Evolutionary conservation across 441 rosid genomes (phyloP).

Genomic region (California macrophylla): DNA sequence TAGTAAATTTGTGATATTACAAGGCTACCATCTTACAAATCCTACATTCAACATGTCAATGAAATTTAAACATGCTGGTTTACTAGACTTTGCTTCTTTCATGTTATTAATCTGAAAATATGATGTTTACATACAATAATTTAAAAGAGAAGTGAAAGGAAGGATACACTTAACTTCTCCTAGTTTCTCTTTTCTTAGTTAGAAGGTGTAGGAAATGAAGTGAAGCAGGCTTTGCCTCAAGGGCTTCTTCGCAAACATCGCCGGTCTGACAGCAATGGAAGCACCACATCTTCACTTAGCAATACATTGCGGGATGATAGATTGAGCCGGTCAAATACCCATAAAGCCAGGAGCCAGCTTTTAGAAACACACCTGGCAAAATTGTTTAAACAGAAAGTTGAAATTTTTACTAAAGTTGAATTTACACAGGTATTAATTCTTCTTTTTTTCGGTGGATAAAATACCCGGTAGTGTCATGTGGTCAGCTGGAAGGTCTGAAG

Average conservation of each 20-base stretch:
- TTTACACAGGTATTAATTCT: constrained; percentile 56
- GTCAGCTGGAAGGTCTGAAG: constrained; percentile 14
- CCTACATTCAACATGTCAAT: not conserved
- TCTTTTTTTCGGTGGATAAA: not conserved
- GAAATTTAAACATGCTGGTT: not conserved
- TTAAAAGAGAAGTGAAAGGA: not conserved
- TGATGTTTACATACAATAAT: not conserved
- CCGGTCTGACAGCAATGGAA: constrained; percentile 90
- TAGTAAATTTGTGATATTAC: constrained; percentile 17
- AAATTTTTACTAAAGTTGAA: constrained; percentile 88
- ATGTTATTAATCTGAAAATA: not conserved
- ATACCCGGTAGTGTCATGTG: not conserved
- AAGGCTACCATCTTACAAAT: not conserved
- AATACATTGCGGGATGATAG: constrained; percentile 73
- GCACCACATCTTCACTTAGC: constrained; percentile 75
- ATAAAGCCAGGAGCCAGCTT: constrained; percentile 86
- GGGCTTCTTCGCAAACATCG: constrained; percentile 65
- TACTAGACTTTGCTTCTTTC: not conserved
- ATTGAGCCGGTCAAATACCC: constrained; percentile 56
- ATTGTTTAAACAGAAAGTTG: constrained; percentile 93
- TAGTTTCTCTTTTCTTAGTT: constrained; percentile 33
- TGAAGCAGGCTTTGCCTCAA: constrained; percentile 76
- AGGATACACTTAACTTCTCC: constrained; percentile 1
- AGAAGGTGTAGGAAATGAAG: constrained; percentile 61
- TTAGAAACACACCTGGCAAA: constrained; percentile 98